Percentiles rank a stretch among this genome's conserved stretches.
Conservation (phyloP, 2,329 filamentous ascomycete genomes). For the Arthrobotrys entomopaga region DNA sequence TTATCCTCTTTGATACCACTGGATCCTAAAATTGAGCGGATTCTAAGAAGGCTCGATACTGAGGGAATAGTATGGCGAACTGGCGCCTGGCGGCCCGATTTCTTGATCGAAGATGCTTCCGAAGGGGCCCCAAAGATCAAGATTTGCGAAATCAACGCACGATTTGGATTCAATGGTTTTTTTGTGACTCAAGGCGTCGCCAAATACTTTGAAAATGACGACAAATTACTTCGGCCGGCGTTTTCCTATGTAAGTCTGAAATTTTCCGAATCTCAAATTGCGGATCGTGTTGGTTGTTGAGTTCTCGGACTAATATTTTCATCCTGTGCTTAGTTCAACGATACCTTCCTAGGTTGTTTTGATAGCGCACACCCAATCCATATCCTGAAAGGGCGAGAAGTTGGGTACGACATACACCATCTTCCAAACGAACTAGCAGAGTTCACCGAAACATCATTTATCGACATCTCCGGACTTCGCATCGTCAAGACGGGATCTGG, state of each 20-base stretch:
- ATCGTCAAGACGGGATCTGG: slow-evolving; percentile 8
- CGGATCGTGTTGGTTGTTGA: slow-evolving; percentile 1
- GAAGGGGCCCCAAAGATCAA: slow-evolving; percentile 55
- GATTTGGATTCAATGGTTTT: slow-evolving; percentile 63
- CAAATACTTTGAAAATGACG: slow-evolving; percentile 17
- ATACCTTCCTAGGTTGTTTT: slow-evolving; percentile 61
- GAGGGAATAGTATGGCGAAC: slow-evolving; percentile 44
- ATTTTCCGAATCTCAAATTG: slow-evolving; percentile 36
- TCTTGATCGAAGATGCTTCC: slow-evolving; percentile 60
- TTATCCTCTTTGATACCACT: slow-evolving; percentile 49
- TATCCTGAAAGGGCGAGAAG: slow-evolving; percentile 62
- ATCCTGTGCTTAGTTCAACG: slow-evolving; percentile 59
- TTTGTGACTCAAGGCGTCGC: slow-evolving; percentile 2
- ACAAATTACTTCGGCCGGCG: slow-evolving; percentile 19
- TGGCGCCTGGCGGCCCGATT: slow-evolving; percentile 62
- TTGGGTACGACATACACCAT: slow-evolving; percentile 63
- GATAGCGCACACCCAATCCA: slow-evolving; percentile 60
- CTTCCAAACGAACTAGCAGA: slow-evolving; percentile 55
- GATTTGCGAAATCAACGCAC: slow-evolving; percentile 64
- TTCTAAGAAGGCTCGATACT: slow-evolving; percentile 51
- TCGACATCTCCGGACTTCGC: slow-evolving; percentile 57
- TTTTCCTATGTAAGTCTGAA: slow-evolving; percentile 28
- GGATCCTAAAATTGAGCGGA: slow-evolving; percentile 53
- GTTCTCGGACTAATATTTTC: slow-evolving; percentile 57
- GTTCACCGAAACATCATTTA: slow-evolving; percentile 39